Evolutionary conservation across 1,139 yeast genomes (phyloP), one percentile per base, ranked within the genome.

Genomic region (Hansenula sp.): DNA sequence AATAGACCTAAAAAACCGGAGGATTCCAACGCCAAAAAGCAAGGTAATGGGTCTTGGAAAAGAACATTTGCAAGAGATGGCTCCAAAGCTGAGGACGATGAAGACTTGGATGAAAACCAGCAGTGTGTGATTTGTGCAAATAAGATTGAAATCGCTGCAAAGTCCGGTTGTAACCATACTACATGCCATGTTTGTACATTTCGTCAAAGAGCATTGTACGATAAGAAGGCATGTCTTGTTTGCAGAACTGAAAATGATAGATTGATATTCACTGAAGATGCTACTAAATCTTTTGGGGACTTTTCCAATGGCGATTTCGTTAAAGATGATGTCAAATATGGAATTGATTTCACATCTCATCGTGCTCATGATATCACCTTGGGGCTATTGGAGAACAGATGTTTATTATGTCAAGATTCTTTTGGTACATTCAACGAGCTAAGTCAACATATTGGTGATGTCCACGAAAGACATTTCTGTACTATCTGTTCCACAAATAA

Each of bases 61-160:
- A 39, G 49, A 17, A 32, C 52, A 1, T 47, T 48, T 43, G 41
- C 50, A 6, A 42, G 44, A 9, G 49, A 42, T 13, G 21, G 28
- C 24, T 17, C 21, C 12, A n/a, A 39, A 12, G 48, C 41, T 4
- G 53, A 44, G 2, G 64, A 52, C n/a, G 68, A 61, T 1, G 70
- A 62, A 6, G 68, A 62, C 15, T 65, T 62, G 5, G 66, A 63
- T 15, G 68, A 65, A 17, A 51, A 55, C 10, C 79, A 75, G 25
- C 63, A 70, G 25, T 91, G 98, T 69, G 66, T 90, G 33, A 88
- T 93, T 46, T 93, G 99, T 68, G 95, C 98, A 1, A 84, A 87
- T 41, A 70, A 68, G 36, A 72, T 90, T 36, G 57, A 54, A 19
- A 77, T 74, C 57, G 81, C 81, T 3, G 87, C 96, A 0, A 63